A percentile compares a stretch with the other conserved stretches of the same genome.
Conservation (phyloP, 176 grass and related monocot species). For the Avena insularis region DNA sequence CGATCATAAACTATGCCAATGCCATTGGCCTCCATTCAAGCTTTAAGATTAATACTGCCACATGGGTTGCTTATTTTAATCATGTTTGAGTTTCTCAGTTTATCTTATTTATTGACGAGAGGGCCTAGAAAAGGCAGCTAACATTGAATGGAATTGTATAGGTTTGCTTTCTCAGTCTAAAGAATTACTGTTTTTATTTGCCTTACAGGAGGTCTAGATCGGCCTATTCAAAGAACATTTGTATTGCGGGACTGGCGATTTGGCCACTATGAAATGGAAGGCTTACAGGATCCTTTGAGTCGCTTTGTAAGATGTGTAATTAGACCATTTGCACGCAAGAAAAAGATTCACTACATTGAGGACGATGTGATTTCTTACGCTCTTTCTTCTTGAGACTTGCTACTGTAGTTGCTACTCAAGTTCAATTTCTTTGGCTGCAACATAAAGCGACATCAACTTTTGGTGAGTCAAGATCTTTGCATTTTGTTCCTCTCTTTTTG, state of each 20-base stretch:
- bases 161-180: constrained; percentile 19
- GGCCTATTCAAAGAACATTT: constrained; percentile 76
- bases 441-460: constrained; percentile 15
- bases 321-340: constrained; percentile 56
- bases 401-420: constrained; percentile 26
- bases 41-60: constrained; percentile 11
- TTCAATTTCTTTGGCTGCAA: constrained; percentile 18
- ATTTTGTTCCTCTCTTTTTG: neutral
- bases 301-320: constrained; percentile 57
- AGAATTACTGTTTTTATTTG: neutral
- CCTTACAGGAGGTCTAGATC: constrained; percentile 77
- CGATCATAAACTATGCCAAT: constrained; percentile 33
- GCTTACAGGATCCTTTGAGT: constrained; percentile 84
- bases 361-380: constrained; percentile 43
- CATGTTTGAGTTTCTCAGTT: neutral
- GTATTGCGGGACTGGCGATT: constrained; percentile 83
- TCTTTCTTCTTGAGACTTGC: constrained; percentile 34
- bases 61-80: constrained; percentile 1
- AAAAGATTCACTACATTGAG: constrained; percentile 53
- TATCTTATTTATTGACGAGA: constrained; percentile 1
- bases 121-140: neutral
- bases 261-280: constrained; percentile 94
- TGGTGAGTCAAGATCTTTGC: constrained; percentile 37
- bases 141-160: constrained; percentile 19
- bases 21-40: neutral